Evolutionary conservation across 305 asterid genomes (phyloP).

Genomic region (Andrographis paniculata): DNA sequence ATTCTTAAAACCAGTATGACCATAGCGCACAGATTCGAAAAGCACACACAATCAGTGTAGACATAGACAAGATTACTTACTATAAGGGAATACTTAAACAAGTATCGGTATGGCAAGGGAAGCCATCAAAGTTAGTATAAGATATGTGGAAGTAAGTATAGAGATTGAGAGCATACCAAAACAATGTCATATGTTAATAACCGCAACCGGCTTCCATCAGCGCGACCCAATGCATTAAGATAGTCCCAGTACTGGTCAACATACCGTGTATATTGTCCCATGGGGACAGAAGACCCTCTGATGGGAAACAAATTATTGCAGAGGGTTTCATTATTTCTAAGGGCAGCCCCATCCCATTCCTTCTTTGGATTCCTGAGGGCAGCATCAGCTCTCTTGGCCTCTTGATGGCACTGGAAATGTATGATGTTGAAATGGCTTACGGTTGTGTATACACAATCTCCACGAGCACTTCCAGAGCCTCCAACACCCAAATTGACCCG

Average conservation of each 20-base stretch:
- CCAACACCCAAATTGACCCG: constrained; percentile 94
- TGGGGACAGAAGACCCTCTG: constrained; percentile 81
- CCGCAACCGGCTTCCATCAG: constrained; percentile 94
- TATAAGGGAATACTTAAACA: too few relatives aligned
- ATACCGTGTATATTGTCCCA: constrained; percentile 72
- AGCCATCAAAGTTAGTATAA: too few relatives aligned
- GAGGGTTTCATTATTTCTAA: constrained; percentile 92
- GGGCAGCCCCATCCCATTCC: constrained; percentile 99
- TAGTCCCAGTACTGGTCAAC: constrained; percentile 99
- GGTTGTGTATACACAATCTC: constrained; percentile 94
- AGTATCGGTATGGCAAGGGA: too few relatives aligned
- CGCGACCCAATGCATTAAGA: constrained; percentile 90
- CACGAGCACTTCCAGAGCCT: constrained; percentile 82
- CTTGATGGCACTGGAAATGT: constrained; percentile 99
- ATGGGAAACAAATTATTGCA: constrained; percentile 90
- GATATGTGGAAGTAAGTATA: not conserved
- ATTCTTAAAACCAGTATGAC: not conserved
- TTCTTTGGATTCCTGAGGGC: constrained; percentile 76
- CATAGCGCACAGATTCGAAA: not conserved
- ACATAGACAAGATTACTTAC: too few relatives aligned
- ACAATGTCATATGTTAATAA: constrained; percentile 88
- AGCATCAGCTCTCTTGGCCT: constrained; percentile 99
- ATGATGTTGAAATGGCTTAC: constrained; percentile 99
- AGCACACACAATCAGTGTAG: not conserved
- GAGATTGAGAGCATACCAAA: constrained; percentile 39